These are phyloP conservation scores for Tetrapyrgos nigripes DNA, from an alignment of 1,284 basidiomycete species.

Conservation along the genomic window DNA sequence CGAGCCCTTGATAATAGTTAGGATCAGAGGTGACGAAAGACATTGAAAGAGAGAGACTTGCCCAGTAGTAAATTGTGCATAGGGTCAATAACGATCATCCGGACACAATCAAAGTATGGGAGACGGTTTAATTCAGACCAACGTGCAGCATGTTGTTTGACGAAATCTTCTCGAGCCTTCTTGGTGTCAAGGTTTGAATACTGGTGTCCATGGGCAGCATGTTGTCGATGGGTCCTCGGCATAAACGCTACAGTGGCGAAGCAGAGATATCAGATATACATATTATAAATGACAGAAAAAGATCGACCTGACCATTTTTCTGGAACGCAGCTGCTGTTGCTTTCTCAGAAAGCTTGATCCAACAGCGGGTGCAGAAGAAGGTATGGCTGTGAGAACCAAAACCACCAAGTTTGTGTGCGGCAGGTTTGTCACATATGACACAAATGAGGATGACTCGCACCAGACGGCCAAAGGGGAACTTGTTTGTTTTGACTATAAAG, in stretches of 20 bases:
- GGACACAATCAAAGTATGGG: slow-evolving; percentile 33
- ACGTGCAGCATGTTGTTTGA: slow-evolving; percentile 17
- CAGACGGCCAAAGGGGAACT: slow-evolving; percentile 29
- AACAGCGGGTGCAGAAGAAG: slow-evolving; percentile 39
- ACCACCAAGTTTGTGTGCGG: slow-evolving; percentile 41
- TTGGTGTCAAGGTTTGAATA: slow-evolving; percentile 14
- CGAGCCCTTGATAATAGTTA: slow-evolving; percentile 28
- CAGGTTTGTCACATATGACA: slow-evolving; percentile 43
- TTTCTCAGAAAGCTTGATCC: slow-evolving; percentile 32
- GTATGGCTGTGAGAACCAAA: slow-evolving; percentile 38
- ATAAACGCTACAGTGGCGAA: slow-evolving; percentile 11
- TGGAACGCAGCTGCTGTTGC: slow-evolving; percentile 6
- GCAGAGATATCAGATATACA: not conserved
- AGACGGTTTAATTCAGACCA: slow-evolving; percentile 30
- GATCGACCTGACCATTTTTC: slow-evolving; percentile 4
- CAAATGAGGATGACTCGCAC: slow-evolving; percentile 36
- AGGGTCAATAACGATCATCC: slow-evolving; percentile 33
- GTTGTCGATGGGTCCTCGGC: not conserved
- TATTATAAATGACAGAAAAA: not conserved
- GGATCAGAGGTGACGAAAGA: not conserved
- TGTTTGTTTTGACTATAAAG: slow-evolving; percentile 9
- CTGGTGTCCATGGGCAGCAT: slow-evolving; percentile 2
- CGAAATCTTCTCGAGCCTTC: slow-evolving; percentile 22
- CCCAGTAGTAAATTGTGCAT: slow-evolving; percentile 38
- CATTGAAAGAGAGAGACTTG: slow-evolving; percentile 10